Conservation (phyloP, 768 basidiomycete genomes). For the Rhodotorula toruloides region DNA sequence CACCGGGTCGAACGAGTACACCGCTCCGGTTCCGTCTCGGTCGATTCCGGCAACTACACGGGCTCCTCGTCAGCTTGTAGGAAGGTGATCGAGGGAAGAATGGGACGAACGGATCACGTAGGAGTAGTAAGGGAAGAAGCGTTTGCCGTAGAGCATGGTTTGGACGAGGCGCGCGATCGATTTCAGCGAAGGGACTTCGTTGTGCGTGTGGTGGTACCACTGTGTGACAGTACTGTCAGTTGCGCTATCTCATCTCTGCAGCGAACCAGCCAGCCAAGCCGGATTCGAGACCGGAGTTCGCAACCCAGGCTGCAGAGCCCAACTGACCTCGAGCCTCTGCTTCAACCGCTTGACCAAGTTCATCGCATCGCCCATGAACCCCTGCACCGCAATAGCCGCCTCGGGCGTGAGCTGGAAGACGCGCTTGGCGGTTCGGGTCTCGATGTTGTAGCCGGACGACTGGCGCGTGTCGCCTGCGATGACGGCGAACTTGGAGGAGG, state of each 20-base stretch:
- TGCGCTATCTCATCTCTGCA: too few relatives aligned
- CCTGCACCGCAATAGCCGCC: conserved; percentile 89
- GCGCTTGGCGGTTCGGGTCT: conserved; percentile 93
- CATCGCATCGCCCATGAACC: conserved; percentile 94
- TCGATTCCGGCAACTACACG: conserved; percentile 42
- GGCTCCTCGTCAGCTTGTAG: neutral
- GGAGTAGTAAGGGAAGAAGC: conserved; percentile 98
- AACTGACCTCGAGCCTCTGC: conserved; percentile 83
- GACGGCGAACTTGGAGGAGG: conserved; percentile 86
- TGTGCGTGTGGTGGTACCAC: conserved; percentile 98
- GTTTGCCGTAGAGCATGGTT: conserved; percentile 91
- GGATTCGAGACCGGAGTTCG: neutral
- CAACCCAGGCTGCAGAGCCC: neutral
- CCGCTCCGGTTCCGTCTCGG: conserved; percentile 67
- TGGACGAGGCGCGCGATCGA: conserved; percentile 97
- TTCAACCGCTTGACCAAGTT: conserved; percentile 95
- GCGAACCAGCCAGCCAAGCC: neutral
- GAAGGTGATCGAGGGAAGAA: neutral
- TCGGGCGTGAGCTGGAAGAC: conserved; percentile 68
- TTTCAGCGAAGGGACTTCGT: conserved; percentile 93
- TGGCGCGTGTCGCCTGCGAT: conserved; percentile 96
- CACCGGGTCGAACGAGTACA: conserved; percentile 99
- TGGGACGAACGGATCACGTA: conserved; percentile 57
- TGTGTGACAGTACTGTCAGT: conserved; percentile 44
- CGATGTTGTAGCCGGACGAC: conserved; percentile 94